A percentile compares a stretch with the other conserved stretches of the same genome.
Conservation (phyloP, 805 yeast genomes). For the Saturnispora sanitii region DNA sequence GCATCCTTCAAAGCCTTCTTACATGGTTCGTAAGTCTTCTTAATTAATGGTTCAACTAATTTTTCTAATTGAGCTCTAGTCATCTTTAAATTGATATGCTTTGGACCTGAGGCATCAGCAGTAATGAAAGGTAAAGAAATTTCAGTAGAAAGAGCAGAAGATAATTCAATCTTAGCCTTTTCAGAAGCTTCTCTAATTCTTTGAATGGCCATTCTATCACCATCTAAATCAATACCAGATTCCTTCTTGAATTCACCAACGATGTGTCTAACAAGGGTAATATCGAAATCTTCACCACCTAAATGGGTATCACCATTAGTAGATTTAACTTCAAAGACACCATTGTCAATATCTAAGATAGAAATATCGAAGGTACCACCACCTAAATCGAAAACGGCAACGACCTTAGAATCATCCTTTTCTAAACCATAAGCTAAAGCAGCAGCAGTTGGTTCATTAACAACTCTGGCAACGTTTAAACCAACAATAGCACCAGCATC, state of each 20-base stretch:
- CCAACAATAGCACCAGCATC: slow-evolving; percentile 98
- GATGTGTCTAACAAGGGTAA: slow-evolving; percentile 70
- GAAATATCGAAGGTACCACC: slow-evolving; percentile 99
- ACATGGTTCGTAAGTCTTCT: slow-evolving; percentile 63
- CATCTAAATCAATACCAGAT: slow-evolving; percentile 44
- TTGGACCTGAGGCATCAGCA: slow-evolving; percentile 31
- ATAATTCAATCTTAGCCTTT: slow-evolving; percentile 62
- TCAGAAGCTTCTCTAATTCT: slow-evolving; percentile 76
- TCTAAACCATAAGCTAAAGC: slow-evolving; percentile 94
- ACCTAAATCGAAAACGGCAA: slow-evolving; percentile 96
- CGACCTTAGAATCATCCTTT: slow-evolving; percentile 46
- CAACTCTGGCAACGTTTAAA: slow-evolving; percentile 79
- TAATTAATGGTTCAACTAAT: slow-evolving; percentile 55
- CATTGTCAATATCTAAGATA: slow-evolving; percentile 91
- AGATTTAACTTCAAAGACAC: slow-evolving; percentile 95
- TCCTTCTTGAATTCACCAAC: slow-evolving; percentile 46
- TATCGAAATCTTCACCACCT: slow-evolving; percentile 92
- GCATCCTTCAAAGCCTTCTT: slow-evolving; percentile 70
- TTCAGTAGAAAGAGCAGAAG: slow-evolving; percentile 51
- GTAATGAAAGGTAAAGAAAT: slow-evolving; percentile 63
- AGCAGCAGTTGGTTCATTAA: slow-evolving; percentile 88
- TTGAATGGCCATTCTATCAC: slow-evolving; percentile 52
- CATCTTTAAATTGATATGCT: slow-evolving; percentile 37
- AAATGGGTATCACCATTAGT: slow-evolving; percentile 94
- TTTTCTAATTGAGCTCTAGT: slow-evolving; percentile 61